Evolutionary conservation across 495 filamentous ascomycete genomes (phyloP).

Genomic region (Podospora comata): DNA sequence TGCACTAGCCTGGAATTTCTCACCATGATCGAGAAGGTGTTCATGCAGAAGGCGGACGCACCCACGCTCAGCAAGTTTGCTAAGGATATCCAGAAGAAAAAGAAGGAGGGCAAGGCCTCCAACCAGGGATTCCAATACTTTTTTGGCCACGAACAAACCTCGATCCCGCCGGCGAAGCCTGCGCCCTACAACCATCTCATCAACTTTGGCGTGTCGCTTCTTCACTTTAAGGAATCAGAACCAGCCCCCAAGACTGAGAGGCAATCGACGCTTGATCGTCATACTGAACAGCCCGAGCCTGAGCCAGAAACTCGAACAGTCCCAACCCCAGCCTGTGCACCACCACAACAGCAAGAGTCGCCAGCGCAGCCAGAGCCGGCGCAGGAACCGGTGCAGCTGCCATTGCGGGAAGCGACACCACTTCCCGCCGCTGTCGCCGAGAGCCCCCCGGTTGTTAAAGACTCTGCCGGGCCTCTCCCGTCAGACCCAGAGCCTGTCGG

Average conservation of each 20-base stretch:
- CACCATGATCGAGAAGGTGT: constrained; percentile 47
- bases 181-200: constrained; percentile 44
- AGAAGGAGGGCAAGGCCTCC: constrained; percentile 47
- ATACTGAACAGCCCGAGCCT: constrained; percentile 11
- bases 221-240: constrained; percentile 12
- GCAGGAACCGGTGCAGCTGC: constrained; percentile 8
- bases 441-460: not conserved
- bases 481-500: constrained; percentile 14
- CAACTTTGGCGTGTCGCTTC: constrained; percentile 35
- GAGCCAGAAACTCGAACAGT: not conserved
- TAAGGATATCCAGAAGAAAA: constrained; percentile 42
- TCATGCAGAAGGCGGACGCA: constrained; percentile 43
- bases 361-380: constrained; percentile 9
- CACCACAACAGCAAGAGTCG: not conserved
- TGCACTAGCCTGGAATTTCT: constrained; percentile 40
- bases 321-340: not conserved
- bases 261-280: constrained; percentile 27
- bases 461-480: not conserved
- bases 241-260: constrained; percentile 32
- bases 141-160: constrained; percentile 33
- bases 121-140: constrained; percentile 50
- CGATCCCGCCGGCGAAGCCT: constrained; percentile 37
- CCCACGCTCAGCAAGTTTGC: constrained; percentile 44
- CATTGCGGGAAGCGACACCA: constrained; percentile 1
- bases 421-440: constrained; percentile 1